Conservation (phyloP, 768 basidiomycete species). For the Tulasnella sp. region DNA sequence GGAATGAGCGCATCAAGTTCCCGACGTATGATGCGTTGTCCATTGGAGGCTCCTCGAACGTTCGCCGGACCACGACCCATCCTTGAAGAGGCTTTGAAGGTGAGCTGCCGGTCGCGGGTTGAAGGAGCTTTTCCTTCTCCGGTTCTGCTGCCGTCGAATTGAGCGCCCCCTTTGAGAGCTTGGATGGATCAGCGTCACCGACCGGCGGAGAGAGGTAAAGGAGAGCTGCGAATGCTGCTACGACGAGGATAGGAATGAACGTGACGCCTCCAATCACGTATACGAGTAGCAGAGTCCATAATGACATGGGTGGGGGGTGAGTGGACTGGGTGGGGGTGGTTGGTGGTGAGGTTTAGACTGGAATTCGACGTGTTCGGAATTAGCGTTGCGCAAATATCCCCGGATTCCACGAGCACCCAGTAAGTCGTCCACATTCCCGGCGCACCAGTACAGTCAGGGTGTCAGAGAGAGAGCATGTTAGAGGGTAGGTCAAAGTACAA, state of each 20-base stretch:
- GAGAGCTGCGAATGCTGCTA: constrained; percentile 54
- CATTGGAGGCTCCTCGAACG: constrained; percentile 59
- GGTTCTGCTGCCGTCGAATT: constrained; percentile 30
- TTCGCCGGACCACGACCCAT: constrained; percentile 79
- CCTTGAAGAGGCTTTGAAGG: constrained; percentile 65
- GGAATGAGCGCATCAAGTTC: constrained; percentile 65
- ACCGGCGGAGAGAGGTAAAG: constrained; percentile 86
- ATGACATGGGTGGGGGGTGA: constrained; percentile 12
- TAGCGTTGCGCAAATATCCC: background rate
- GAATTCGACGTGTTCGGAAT: constrained; percentile 11
- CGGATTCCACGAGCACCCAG: background rate
- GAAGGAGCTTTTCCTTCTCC: constrained; percentile 35
- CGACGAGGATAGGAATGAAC: constrained; percentile 73
- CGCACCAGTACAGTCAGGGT: background rate
- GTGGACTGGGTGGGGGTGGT: background rate
- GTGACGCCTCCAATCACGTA: constrained; percentile 90
- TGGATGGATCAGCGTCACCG: constrained; percentile 47
- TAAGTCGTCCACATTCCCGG: background rate
- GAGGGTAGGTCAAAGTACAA: constrained; percentile 2
- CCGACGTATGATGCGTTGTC: constrained; percentile 69
- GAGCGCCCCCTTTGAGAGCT: constrained; percentile 38
- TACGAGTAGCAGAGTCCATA: constrained; percentile 61
- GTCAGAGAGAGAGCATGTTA: background rate
- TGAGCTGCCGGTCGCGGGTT: constrained; percentile 34
- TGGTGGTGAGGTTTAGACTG: background rate